Conservation (phyloP, 139 green algal genomes). For the Yamagishiella unicocca region DNA sequence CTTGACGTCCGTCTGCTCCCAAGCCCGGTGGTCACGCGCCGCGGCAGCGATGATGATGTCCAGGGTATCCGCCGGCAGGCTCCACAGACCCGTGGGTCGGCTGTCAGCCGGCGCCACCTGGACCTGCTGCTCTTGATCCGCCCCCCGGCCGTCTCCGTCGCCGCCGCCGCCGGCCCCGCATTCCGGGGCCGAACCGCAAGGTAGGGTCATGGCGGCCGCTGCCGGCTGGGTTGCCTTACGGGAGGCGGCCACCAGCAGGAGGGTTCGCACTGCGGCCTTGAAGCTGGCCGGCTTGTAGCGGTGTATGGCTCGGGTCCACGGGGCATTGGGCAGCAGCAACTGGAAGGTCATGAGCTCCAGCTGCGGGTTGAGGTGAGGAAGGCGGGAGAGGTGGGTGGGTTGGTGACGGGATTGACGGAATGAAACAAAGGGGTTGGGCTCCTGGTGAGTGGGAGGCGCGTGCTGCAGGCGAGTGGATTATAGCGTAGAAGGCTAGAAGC, state of each 20-base stretch:
- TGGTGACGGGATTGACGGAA: background rate
- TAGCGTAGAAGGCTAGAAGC: no score
- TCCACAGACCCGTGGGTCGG: conserved; percentile 7
- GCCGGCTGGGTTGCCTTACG: background rate
- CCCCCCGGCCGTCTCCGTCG: background rate
- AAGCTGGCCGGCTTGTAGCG: conserved; percentile 4
- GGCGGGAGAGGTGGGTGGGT: background rate
- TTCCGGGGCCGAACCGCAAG: background rate
- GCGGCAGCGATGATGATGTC: background rate
- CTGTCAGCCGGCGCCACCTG: background rate
- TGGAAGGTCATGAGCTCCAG: background rate
- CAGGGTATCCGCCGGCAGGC: background rate
- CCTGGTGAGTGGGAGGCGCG: no score
- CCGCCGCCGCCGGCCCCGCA: background rate
- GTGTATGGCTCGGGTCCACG: background rate
- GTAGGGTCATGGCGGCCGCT: background rate
- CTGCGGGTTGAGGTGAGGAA: background rate
- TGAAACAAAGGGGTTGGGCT: no score
- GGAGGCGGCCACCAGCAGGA: background rate
- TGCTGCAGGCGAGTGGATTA: no score
- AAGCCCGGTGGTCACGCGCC: background rate
- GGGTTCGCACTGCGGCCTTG: background rate
- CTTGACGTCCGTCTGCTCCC: background rate
- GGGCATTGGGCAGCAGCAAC: background rate
- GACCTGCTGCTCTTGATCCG: no score